Evolutionary conservation across 2,329 filamentous ascomycete species (phyloP), one percentile per base, ranked within the genome.

Genomic region (Aspergillus niger): DNA sequence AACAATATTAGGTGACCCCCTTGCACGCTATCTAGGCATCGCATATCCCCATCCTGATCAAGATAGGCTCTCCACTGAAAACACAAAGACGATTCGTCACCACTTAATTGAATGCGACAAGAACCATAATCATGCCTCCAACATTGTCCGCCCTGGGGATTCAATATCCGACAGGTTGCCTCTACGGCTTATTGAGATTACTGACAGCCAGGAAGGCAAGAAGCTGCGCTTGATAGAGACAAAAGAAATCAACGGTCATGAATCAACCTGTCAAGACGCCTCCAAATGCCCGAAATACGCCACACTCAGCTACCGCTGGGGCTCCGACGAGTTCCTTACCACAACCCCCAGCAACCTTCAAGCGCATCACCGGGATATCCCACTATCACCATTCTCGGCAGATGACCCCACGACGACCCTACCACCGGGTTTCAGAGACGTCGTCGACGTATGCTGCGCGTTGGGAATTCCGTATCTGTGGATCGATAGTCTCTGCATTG

Each of bases 241-340:
- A 10, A 50, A 50, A 5, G 26, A 11, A 10, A 6, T 28, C 2
- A n/a, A 30, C 1, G 3, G 30, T 20, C n/a, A 32, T 50, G 47
- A 26, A 5, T 20, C 47, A 22, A 30, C 32, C 15, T 30, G 15
- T 50, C 47, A 10, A 50, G 28, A 32, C 8, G 15, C 3, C 15
- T 17, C 26, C n/a, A 7, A 17, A 10, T 8, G n/a, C 6, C n/a
- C 30, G 3, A 50, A 50, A 32, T 50, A 50, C 28, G 47, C 30
- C 3, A n/a, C 47, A 20, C 47, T 50, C 47, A 50, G 47, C n/a
- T 50, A 50, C 47, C 47, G 47, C n/a, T 50, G 47, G 47, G 47
- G 47, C 8, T 7, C n/a, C 24, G 26, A 50, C 2, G 47, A 50
- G 3, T 50, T 50, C 26, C 47, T 50, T n/a, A 32, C 28, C n/a